These are phyloP conservation scores for Aspergillus fijiensis DNA, from an alignment of 2,329 filamentous ascomycete genomes.

Conservation along the genomic window DNA sequence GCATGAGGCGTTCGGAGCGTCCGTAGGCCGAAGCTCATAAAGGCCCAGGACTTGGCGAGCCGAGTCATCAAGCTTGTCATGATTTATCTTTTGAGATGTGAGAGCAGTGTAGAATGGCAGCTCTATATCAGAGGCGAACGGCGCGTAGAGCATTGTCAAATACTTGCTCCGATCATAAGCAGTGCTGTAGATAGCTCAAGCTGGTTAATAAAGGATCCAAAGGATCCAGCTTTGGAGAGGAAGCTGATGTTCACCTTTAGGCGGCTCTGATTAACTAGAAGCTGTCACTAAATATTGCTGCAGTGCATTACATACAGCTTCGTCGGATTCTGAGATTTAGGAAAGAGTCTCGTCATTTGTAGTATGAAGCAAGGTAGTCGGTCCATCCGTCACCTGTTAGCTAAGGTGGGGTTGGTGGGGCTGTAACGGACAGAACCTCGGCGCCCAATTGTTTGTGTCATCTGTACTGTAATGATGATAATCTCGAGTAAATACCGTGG, in stretches of 20 bases:
- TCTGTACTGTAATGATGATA: too few relatives aligned
- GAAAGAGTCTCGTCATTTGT: not conserved
- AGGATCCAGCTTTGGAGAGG: too few relatives aligned
- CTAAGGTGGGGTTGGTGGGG: not conserved
- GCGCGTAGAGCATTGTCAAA: slow-evolving; percentile 67
- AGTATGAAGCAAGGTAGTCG: not conserved
- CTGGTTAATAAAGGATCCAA: not conserved
- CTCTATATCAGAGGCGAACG: slow-evolving; percentile 92
- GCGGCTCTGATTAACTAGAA: too few relatives aligned
- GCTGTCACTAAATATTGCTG: too few relatives aligned
- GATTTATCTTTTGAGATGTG: slow-evolving; percentile 90
- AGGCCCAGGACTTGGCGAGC: slow-evolving; percentile 81
- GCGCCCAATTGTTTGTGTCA: not conserved
- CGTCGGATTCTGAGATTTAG: not conserved
- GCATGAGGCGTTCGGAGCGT: slow-evolving; percentile 72
- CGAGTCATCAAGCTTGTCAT: slow-evolving; percentile 95
- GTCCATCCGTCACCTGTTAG: not conserved
- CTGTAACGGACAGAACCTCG: not conserved
- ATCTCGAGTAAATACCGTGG: too few relatives aligned
- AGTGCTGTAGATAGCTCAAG: not conserved
- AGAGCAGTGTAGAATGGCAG: slow-evolving; percentile 91
- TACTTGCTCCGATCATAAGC: not conserved
- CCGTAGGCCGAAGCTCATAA: slow-evolving; percentile 76
- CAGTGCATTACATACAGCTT: too few relatives aligned
- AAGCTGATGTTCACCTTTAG: too few relatives aligned